A percentile compares a stretch with the other conserved stretches of the same genome.
Conservation (phyloP, 352 stramenopile genomes). For the Pilasporangium apinafurcum region DNA sequence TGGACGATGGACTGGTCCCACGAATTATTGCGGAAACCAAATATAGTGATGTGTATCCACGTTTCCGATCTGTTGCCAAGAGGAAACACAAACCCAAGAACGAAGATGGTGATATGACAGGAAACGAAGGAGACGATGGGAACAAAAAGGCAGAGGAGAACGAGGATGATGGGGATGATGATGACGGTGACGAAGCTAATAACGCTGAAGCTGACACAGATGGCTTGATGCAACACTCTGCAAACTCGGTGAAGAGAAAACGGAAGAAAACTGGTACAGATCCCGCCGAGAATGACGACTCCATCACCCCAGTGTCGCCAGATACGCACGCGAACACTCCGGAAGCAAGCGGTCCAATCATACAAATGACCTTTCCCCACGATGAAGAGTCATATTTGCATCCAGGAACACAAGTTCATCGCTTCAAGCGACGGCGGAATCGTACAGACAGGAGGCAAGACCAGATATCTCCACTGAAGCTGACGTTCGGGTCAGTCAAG, state of each 20-base stretch:
- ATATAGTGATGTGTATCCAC: constrained; percentile 48
- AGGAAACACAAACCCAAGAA: constrained; percentile 27
- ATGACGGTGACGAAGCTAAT: constrained; percentile 45
- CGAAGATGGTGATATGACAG: constrained; percentile 28
- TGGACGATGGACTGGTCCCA: constrained; percentile 37
- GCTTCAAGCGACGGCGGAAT: constrained; percentile 53
- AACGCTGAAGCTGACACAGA: constrained; percentile 31
- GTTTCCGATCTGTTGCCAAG: constrained; percentile 42
- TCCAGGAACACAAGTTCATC: constrained; percentile 33
- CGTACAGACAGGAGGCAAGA: constrained; percentile 12
- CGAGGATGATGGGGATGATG: constrained; percentile 48
- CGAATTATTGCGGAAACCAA: constrained; percentile 60
- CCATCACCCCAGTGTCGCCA: constrained; percentile 43
- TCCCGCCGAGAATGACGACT: constrained; percentile 49
- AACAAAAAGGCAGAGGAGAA: constrained; percentile 47
- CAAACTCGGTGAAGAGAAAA: constrained; percentile 33
- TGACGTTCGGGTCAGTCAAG: constrained; percentile 23
- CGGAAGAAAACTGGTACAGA: constrained; percentile 37
- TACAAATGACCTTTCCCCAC: constrained; percentile 55
- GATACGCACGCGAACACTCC: constrained; percentile 71
- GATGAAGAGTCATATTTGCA: constrained; percentile 29
- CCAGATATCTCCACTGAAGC: constrained; percentile 9
- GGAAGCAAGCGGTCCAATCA: constrained; percentile 27
- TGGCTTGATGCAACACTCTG: constrained; percentile 24
- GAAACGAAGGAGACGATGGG: constrained; percentile 23